Conservation (phyloP, 345 rosid species). For the Salix purpurea region DNA sequence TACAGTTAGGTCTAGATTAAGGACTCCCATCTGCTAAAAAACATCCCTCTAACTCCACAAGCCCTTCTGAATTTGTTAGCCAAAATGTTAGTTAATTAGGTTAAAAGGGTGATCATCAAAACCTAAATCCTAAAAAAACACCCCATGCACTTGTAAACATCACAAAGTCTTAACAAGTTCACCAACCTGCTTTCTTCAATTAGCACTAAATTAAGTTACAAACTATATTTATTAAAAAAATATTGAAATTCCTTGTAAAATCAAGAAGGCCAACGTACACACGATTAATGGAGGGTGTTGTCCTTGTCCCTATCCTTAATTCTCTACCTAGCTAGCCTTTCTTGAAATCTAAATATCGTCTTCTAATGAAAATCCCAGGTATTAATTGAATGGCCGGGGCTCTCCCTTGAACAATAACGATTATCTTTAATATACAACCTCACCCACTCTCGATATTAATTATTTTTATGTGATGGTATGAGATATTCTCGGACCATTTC, state of each 20-base stretch:
- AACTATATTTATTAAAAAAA: too few relatives aligned
- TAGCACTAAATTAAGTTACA: background rate
- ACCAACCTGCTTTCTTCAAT: constrained; percentile 10
- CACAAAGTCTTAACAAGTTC: constrained; percentile 12
- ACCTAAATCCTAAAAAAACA: constrained; percentile 7
- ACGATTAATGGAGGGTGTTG: too few relatives aligned
- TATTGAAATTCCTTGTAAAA: background rate
- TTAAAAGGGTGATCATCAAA: constrained; percentile 29
- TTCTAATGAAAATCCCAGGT: too few relatives aligned
- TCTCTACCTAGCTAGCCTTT: background rate
- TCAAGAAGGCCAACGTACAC: background rate
- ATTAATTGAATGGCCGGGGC: too few relatives aligned
- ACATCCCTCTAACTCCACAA: constrained; percentile 19
- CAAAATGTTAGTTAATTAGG: constrained; percentile 30
- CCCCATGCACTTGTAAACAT: background rate
- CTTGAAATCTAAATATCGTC: too few relatives aligned
- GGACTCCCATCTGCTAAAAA: background rate
- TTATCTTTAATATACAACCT: too few relatives aligned
- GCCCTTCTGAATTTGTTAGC: constrained; percentile 9
- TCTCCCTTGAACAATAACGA: too few relatives aligned
- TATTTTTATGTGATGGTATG: too few relatives aligned
- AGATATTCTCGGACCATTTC: too few relatives aligned
- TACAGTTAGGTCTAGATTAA: background rate
- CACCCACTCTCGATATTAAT: too few relatives aligned
- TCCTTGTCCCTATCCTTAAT: background rate